A percentile compares a stretch with the other conserved stretches of the same genome.
These are phyloP conservation scores for Trichoderma pleuroti DNA, from an alignment of 2,329 filamentous ascomycete species.

Conservation along the genomic window DNA sequence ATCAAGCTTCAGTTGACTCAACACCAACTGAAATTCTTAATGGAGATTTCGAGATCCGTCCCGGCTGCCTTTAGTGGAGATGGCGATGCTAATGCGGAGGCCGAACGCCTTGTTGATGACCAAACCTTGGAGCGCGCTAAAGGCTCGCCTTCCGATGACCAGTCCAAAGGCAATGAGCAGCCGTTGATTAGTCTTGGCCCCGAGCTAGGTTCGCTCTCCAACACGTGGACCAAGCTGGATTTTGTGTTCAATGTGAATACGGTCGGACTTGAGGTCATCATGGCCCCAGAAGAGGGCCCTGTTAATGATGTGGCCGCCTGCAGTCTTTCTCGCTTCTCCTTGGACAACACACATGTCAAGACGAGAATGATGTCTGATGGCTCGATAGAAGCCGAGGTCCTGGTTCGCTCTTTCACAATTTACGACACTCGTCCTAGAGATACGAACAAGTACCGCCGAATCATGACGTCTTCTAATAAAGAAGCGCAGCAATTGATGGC, in stretches of 20 bases:
- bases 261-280: constrained; percentile 82
- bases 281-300: constrained; percentile 70
- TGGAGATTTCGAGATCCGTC: constrained; percentile 83
- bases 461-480: constrained; percentile 96
- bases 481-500: constrained; percentile 98
- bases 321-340: constrained; percentile 87
- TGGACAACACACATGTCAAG: constrained; percentile 90
- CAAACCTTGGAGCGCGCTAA: constrained; percentile 48
- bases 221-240: constrained; percentile 90
- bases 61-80: constrained; percentile 73
- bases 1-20: constrained; percentile 88
- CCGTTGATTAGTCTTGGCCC: constrained; percentile 57
- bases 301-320: constrained; percentile 74
- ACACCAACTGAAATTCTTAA: constrained; percentile 82
- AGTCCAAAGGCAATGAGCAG: constrained; percentile 34
- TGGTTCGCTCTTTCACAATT: constrained; percentile 93
- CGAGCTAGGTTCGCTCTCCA: constrained; percentile 64
- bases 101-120: constrained; percentile 68
- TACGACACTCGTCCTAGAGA: constrained; percentile 85
- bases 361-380: constrained; percentile 89
- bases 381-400: constrained; percentile 85
- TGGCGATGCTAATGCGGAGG: constrained; percentile 71
- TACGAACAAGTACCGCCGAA: constrained; percentile 93
- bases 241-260: constrained; percentile 85
- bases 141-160: constrained; percentile 36